Evolutionary conservation across 495 filamentous ascomycete species (phyloP), one percentile per base, ranked within the genome.

Genomic region (Aspergillus haitiensis): DNA sequence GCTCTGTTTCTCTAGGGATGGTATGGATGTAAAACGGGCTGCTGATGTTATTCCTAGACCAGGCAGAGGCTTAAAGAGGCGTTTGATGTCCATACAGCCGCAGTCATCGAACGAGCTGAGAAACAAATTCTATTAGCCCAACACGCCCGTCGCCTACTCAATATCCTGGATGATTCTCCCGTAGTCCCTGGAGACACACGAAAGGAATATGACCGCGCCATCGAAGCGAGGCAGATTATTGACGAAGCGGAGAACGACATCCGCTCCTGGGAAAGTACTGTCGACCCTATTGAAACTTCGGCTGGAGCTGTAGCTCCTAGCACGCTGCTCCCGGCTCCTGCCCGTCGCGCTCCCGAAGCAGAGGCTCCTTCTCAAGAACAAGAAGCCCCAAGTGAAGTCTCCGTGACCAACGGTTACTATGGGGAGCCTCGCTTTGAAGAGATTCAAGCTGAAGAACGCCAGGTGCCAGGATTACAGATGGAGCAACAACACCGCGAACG

Each of bases 101-200:
- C 91, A 36, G 87, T 90, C 11, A 92, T 98, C 64, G 94, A 98
- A 77, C 89, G 93, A 45, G 91, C 91, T 10, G 94, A 98, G 75
- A 98, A 98, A 78, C 93, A 97, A 73, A 88, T 89, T 61, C 88
- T 98, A 56, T 84, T 98, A 18, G 95, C 95, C 34, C 86, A 86
- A 46, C 92, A 98, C 66, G 92, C 90, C 12, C 87, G 91, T 36
- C 85, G 91, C 33, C 81, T 98, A 47, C 76, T 98, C 16, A 86
- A 91, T 58, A 86, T 92, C 51, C 81, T 98, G n/a, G 94, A 98
- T 68, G 93, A 97, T 72, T 87, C 86, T 0, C 89, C 94, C 3
- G 84, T 97, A 15, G 88, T 96, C 2, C 94, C 94, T 2, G 94
- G 94, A 36, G 90, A 97, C 69, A 66, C 81, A 3, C 84, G 86